These are phyloP conservation scores for Fusarium veterinarium DNA, from an alignment of 2,329 filamentous ascomycete genomes.

Conservation along the genomic window DNA sequence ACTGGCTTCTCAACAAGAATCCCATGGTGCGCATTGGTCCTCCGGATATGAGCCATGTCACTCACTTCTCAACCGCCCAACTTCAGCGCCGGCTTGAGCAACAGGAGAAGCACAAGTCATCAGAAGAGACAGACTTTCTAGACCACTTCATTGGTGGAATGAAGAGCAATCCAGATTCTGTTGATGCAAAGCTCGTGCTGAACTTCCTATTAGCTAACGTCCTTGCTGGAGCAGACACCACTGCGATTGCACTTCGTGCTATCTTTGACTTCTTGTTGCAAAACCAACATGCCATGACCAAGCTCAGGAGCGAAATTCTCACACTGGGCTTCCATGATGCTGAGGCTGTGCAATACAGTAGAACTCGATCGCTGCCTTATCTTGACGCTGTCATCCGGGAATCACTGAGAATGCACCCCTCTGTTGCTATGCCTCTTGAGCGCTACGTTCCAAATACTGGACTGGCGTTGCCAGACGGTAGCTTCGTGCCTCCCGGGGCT, in stretches of 20 bases:
- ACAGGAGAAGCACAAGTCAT: conserved; percentile 2
- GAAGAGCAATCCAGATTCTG: conserved; percentile 47
- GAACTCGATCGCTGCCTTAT: conserved; percentile 22
- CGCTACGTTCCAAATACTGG: conserved; percentile 57
- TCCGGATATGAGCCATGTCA: conserved; percentile 24
- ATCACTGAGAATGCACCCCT: conserved; percentile 59
- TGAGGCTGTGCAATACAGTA: conserved; percentile 7
- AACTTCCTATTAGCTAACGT: conserved; percentile 49
- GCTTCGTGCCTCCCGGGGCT: conserved; percentile 50
- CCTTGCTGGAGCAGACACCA: conserved; percentile 53
- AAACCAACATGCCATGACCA: conserved; percentile 42
- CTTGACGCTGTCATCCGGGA: conserved; percentile 61
- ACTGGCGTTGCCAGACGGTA: conserved; percentile 48
- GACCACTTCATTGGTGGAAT: conserved; percentile 52
- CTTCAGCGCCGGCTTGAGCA: conserved; percentile 21
- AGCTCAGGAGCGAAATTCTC: conserved; percentile 10
- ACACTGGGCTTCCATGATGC: background rate
- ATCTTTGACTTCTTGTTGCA: conserved; percentile 53
- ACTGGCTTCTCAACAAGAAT: conserved; percentile 45
- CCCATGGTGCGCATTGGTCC: conserved; percentile 41
- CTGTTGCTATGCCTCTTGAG: conserved; percentile 57
- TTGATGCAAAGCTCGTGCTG: conserved; percentile 52
- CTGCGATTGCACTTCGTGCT: conserved; percentile 49
- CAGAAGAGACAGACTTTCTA: conserved; percentile 46
- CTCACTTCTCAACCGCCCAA: conserved; percentile 16